Evolutionary conservation across 2,329 filamentous ascomycete genomes (phyloP).

Genomic region (Arthrobotrys megalospora): DNA sequence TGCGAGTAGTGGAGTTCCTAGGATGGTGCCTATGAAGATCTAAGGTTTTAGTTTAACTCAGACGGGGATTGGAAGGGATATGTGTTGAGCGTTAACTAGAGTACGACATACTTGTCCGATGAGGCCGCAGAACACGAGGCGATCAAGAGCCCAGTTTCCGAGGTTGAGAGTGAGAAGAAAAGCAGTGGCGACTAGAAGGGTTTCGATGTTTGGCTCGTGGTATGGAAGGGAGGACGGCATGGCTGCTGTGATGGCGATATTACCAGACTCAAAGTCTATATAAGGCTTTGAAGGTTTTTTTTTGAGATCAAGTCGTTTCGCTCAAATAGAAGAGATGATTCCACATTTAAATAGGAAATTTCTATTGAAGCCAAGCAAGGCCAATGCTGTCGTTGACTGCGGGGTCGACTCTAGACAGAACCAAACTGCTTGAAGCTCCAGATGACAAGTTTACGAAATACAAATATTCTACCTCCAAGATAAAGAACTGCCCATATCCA

Average conservation of each 20-base stretch:
- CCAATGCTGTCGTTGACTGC: background rate
- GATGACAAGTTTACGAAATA: background rate
- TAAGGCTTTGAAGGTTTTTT: background rate
- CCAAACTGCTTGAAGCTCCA: background rate
- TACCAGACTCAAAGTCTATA: background rate
- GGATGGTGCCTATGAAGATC: slow-evolving; percentile 79
- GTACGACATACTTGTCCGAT: slow-evolving; percentile 71
- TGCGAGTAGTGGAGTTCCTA: slow-evolving; percentile 77
- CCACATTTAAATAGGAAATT: slow-evolving; percentile 6
- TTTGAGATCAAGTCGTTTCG: background rate
- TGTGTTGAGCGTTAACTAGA: slow-evolving; percentile 21
- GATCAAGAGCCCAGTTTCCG: slow-evolving; percentile 74
- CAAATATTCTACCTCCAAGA: background rate
- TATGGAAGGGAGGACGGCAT: slow-evolving; percentile 47
- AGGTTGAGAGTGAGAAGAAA: slow-evolving; percentile 77
- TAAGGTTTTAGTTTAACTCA: slow-evolving; percentile 66
- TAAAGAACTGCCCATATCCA: background rate
- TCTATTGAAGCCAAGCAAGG: slow-evolving; percentile 1
- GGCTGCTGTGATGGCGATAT: background rate
- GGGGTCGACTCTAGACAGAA: background rate
- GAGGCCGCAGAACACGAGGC: slow-evolving; percentile 77
- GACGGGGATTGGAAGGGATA: background rate
- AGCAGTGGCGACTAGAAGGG: slow-evolving; percentile 73
- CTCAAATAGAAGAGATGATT: background rate
- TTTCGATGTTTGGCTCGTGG: slow-evolving; percentile 40